These are phyloP conservation scores for Psilocybe tampanensis DNA, from an alignment of 768 basidiomycete species.

Conservation along the genomic window DNA sequence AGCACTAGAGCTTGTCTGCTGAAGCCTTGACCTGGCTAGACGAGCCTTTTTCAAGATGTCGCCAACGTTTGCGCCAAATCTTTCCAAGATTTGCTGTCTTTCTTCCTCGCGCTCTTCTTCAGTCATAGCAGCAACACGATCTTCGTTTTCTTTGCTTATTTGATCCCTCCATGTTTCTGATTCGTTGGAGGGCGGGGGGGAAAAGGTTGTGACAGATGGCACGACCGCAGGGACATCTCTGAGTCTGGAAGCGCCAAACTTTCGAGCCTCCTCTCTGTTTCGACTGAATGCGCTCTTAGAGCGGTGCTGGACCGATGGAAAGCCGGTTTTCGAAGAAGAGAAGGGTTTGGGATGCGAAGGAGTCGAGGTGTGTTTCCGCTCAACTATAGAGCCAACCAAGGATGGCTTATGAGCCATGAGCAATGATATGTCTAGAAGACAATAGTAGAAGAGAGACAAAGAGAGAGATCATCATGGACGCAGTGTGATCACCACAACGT, in stretches of 20 bases:
- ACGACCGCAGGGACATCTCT: conserved; percentile 30
- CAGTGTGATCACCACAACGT: background rate
- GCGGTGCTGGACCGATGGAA: conserved; percentile 66
- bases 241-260: conserved; percentile 20
- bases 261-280: conserved; percentile 41
- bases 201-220: conserved; percentile 6
- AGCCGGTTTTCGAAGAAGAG: conserved; percentile 46
- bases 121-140: conserved; percentile 65
- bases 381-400: conserved; percentile 48
- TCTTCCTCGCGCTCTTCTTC: conserved; percentile 71
- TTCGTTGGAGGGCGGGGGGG: conserved; percentile 6
- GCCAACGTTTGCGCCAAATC: conserved; percentile 68
- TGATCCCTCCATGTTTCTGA: conserved; percentile 52
- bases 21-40: conserved; percentile 37
- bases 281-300: conserved; percentile 65
- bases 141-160: conserved; percentile 68
- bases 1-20: background rate
- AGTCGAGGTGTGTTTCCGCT: conserved; percentile 38
- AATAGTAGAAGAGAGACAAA: background rate
- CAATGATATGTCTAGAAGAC: background rate
- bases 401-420: conserved; percentile 22
- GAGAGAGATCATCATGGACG: background rate
- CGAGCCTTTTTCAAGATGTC: conserved; percentile 62
- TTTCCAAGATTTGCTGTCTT: conserved; percentile 63
- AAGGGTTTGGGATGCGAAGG: conserved; percentile 29